These are phyloP conservation scores for Isabelozyma gotoi DNA, from an alignment of 805 yeast species.

Conservation along the genomic window DNA sequence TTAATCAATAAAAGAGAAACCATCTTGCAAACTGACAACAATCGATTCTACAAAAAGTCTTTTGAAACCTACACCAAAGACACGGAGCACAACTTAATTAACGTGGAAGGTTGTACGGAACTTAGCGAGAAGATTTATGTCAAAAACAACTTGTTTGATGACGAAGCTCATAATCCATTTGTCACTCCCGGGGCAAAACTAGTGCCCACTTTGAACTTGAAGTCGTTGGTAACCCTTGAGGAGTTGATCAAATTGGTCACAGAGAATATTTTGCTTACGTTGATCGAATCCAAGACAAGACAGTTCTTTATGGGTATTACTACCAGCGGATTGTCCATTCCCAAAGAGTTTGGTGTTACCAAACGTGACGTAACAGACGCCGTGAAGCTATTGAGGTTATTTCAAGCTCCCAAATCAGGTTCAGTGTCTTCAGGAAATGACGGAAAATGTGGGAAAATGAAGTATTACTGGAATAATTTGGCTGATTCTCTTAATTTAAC, in stretches of 20 bases:
- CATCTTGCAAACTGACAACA: conserved; percentile 11
- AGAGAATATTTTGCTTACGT: conserved; percentile 12
- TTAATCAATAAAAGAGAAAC: conserved; percentile 19
- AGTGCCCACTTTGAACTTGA: conserved; percentile 9
- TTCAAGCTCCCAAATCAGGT: conserved; percentile 12
- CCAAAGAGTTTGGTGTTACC: conserved; percentile 1
- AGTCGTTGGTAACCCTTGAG: conserved; percentile 17
- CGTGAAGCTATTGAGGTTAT: conserved; percentile 7
- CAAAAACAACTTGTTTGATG: not conserved
- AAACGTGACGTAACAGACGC: conserved; percentile 11
- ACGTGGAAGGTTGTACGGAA: not conserved
- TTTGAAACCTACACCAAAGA: conserved; percentile 3
- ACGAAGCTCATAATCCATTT: not conserved
- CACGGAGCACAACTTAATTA: conserved; percentile 4
- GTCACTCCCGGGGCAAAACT: conserved; percentile 1
- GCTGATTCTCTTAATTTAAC: not conserved
- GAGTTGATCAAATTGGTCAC: conserved; percentile 14
- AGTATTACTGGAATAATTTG: not conserved
- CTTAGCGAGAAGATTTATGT: not conserved
- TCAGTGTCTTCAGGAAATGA: conserved; percentile 6
- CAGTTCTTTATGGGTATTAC: not conserved
- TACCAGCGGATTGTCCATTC: not conserved
- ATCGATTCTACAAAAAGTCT: conserved; percentile 7
- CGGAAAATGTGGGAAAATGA: conserved; percentile 3
- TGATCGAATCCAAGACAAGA: conserved; percentile 10